These are phyloP conservation scores for Phialophora macrospora DNA, from an alignment of 2,329 filamentous ascomycete species.

Conservation along the genomic window DNA sequence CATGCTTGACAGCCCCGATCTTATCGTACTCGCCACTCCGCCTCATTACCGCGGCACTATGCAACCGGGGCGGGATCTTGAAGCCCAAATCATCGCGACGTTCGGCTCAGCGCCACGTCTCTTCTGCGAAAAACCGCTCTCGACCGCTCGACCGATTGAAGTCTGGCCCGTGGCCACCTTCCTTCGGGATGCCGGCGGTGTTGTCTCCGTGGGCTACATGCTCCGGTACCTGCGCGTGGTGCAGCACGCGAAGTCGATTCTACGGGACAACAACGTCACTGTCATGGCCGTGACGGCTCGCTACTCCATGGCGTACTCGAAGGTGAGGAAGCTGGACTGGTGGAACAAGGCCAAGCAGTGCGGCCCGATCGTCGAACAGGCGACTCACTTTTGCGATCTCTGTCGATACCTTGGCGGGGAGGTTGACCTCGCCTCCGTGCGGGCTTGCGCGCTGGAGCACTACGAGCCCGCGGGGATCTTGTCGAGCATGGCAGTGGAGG, in stretches of 20 bases:
- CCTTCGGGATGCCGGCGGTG: not conserved
- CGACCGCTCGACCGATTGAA: not conserved
- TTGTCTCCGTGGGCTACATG: not conserved
- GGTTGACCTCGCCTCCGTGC: slow-evolving; percentile 10
- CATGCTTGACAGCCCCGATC: not conserved
- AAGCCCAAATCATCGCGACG: not conserved
- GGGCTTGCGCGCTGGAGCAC: not conserved
- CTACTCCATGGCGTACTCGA: slow-evolving; percentile 16
- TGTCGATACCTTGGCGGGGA: slow-evolving; percentile 17
- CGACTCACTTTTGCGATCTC: slow-evolving; percentile 17
- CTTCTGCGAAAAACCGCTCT: not conserved
- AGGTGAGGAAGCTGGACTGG: slow-evolving; percentile 11
- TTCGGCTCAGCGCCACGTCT: not conserved
- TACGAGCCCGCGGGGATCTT: not conserved
- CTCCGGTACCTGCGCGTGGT: not conserved
- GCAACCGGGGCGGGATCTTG: not conserved
- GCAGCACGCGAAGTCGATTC: not conserved
- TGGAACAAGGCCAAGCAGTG: slow-evolving; percentile 17
- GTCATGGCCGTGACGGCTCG: slow-evolving; percentile 12
- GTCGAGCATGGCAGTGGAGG: not conserved
- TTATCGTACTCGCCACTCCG: not conserved
- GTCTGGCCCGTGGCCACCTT: not conserved
- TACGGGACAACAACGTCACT: not conserved
- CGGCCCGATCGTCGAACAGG: slow-evolving; percentile 11
- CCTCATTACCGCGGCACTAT: not conserved